Conservation (phyloP, 2,329 filamentous ascomycete genomes). For the Fusarium burgessii region DNA sequence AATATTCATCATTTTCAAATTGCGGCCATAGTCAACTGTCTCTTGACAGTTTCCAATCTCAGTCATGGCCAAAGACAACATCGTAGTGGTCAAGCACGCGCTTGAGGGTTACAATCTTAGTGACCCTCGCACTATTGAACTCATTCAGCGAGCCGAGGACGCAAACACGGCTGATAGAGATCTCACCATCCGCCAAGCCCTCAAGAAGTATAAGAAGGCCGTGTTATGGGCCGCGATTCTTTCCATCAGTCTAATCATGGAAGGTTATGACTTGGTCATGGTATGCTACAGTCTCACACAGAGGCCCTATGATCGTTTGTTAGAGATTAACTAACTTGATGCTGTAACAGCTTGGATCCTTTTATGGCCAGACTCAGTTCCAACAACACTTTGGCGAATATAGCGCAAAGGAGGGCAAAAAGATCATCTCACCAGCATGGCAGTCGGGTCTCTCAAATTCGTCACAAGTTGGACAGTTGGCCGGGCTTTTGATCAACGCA, state of each 20-base stretch:
- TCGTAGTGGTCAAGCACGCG: not conserved
- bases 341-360: constrained; percentile 8
- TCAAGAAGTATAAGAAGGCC: not conserved
- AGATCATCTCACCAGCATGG: constrained; percentile 58
- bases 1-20: accelerated
- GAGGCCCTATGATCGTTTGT: too few relatives aligned
- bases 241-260: not conserved
- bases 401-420: constrained; percentile 34
- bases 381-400: constrained; percentile 25
- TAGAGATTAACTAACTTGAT: not conserved
- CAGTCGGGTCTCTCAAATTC: constrained; percentile 60
- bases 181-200: constrained; percentile 31
- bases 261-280: constrained; percentile 52
- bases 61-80: not conserved
- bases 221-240: not conserved
- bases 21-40: accelerated
- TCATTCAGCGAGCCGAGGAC: constrained; percentile 31
- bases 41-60: not conserved
- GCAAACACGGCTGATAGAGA: constrained; percentile 35
- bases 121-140: not conserved
- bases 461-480: constrained; percentile 57
- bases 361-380: constrained; percentile 33
- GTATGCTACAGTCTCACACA: constrained; percentile 26
- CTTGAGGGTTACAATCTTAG: not conserved
- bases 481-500: constrained; percentile 58